Base-by-base conservation (phyloP, 2,329 filamentous ascomycete genomes). In the Calonectria ilicicola region DNA sequence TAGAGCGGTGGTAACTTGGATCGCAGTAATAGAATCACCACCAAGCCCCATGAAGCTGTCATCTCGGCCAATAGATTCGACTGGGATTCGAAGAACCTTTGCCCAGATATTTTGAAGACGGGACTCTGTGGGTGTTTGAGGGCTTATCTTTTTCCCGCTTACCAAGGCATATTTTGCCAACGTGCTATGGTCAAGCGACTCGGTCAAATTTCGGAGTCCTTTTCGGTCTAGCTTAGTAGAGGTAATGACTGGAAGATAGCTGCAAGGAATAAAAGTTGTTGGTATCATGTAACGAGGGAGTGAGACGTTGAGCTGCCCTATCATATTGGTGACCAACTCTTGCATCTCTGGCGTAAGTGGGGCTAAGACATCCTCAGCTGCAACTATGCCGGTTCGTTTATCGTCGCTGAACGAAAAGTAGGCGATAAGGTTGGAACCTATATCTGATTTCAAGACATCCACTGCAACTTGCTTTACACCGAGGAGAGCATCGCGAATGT, bases 21-120 rank as follows among this genome's bases (percentile, higher is more conserved):
- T 90, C 1, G 87, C 87, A 0, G 82, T 74, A 2, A 89, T 83
- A 0, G 87, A 89, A 75, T 89, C 86, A 23, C 87, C 87, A 9
- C 87, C 87, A 0, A 88, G 82, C 0, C 81, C 81, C 80, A 89
- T 87, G 77, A 89, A 89, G 77, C 85, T 87, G 72, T 88, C 84
- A 3, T 86, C 83, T 3, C 82, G 56, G 12, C 56, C 56, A 29
- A 62, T 62, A 6, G 56, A 26, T 10, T 62, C 38, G 10, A 17
- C 10, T 72, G 78, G 72, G 4, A 86, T 74, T 5, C 75, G 76
- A 5, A 88, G 79, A 0, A 85, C 76, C 1, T 80, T 77, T 4
- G 80, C 79, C 85, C 86, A 88, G 27, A 84, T 77, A n/a, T 69
- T 63, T 23, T 79, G 82, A 21, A 86, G 72, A 0, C 76, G 77